These are phyloP conservation scores for Jamesozyma piceae DNA, from an alignment of 805 yeast species.

Conservation along the genomic window DNA sequence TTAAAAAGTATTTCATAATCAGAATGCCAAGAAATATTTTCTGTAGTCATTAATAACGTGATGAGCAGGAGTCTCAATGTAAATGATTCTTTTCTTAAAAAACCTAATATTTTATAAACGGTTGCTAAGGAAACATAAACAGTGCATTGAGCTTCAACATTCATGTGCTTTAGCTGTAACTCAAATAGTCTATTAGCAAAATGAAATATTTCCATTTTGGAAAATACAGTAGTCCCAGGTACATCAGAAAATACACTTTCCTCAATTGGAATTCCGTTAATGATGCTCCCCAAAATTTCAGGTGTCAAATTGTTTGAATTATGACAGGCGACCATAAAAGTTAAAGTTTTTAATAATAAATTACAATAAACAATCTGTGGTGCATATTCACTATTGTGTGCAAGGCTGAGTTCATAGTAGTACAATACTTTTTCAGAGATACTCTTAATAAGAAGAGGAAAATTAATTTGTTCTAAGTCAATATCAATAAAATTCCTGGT, in stretches of 20 bases:
- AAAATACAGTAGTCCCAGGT: conserved; percentile 7
- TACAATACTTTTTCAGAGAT: conserved; percentile 34
- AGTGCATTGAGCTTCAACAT: conserved; percentile 45
- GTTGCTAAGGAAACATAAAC: conserved; percentile 59
- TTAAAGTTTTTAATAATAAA: conserved; percentile 51
- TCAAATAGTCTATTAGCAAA: conserved; percentile 41
- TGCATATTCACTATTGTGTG: conserved; percentile 59
- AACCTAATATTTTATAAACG: conserved; percentile 51
- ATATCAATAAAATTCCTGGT: conserved; percentile 8
- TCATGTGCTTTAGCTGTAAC: conserved; percentile 37
- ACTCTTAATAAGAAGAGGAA: conserved; percentile 33
- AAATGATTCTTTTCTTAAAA: conserved; percentile 60
- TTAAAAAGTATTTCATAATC: conserved; percentile 39
- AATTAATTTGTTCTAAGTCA: conserved; percentile 15
- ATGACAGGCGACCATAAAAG: conserved; percentile 46
- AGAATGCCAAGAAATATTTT: conserved; percentile 15
- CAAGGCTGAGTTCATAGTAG: conserved; percentile 43
- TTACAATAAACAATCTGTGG: conserved; percentile 79
- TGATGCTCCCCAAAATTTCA: conserved; percentile 36
- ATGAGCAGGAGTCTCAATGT: conserved; percentile 57
- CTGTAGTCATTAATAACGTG: conserved; percentile 37
- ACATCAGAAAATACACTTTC: background rate
- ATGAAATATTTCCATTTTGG: conserved; percentile 36
- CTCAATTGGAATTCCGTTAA: conserved; percentile 29
- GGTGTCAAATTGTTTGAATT: conserved; percentile 41